Conservation (phyloP, 2,329 filamentous ascomycete species). For the Teratosphaeria zuluensis region DNA sequence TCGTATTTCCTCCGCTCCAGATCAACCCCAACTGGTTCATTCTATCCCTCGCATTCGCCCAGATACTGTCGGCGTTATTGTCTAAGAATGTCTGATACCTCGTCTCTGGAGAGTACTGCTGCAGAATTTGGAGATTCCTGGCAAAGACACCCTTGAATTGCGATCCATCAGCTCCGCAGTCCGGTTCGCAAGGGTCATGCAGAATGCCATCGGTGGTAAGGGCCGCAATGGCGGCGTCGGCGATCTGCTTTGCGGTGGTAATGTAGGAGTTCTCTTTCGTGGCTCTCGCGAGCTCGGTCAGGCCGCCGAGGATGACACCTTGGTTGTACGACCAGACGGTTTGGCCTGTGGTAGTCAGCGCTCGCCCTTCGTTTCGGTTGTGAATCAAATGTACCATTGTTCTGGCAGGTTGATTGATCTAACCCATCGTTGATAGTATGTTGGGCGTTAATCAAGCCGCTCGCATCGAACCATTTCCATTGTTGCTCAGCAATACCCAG, state of each 20-base stretch:
- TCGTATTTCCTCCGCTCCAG: slow-evolving; percentile 46
- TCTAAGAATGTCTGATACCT: slow-evolving; percentile 46
- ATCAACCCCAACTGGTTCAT: slow-evolving; percentile 47
- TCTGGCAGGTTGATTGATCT: slow-evolving; percentile 37
- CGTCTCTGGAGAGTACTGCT: slow-evolving; percentile 41
- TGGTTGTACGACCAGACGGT: slow-evolving; percentile 45
- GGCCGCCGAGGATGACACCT: slow-evolving; percentile 50
- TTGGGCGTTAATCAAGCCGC: slow-evolving; percentile 41
- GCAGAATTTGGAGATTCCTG: slow-evolving; percentile 52
- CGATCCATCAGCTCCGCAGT: slow-evolving; percentile 34
- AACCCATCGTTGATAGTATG: slow-evolving; percentile 45
- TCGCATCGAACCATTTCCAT: slow-evolving; percentile 42
- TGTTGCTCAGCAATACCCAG: slow-evolving; percentile 37
- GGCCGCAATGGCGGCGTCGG: slow-evolving; percentile 29
- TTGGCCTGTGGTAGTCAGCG: neutral
- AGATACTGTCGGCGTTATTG: slow-evolving; percentile 56
- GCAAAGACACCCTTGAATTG: slow-evolving; percentile 68
- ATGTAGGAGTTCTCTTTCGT: slow-evolving; percentile 25
- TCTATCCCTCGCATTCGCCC: slow-evolving; percentile 47
- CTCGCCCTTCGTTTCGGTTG: neutral
- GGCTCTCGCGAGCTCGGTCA: slow-evolving; percentile 43
- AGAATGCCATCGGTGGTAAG: slow-evolving; percentile 33
- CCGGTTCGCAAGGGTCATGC: slow-evolving; percentile 29
- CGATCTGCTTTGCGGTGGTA: slow-evolving; percentile 28
- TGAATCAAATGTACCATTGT: slow-evolving; percentile 30